phyloP scores from a whole-genome alignment of 257 asterid species.

The Jacaranda copaia region DNA sequence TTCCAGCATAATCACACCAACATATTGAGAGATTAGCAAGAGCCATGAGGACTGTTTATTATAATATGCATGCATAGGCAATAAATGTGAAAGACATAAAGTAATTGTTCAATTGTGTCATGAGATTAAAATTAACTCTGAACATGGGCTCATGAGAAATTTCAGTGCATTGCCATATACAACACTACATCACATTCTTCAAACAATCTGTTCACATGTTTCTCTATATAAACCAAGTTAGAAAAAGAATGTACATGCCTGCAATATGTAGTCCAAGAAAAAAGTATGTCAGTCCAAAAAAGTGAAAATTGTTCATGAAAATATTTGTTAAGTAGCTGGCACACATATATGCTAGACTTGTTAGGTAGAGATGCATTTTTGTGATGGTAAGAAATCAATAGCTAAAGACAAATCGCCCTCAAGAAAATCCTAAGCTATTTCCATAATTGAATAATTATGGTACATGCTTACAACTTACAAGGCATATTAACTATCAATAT shows the following conservation, averaged over 20 bases:
- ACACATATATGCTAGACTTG: not conserved
- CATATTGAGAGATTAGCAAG: not conserved
- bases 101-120: not conserved
- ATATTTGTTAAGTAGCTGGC: not conserved
- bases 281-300: not conserved
- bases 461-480: not conserved
- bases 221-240: not conserved
- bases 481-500: conserved; percentile 6
- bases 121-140: not conserved
- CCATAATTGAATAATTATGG: not conserved
- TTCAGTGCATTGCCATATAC: not conserved
- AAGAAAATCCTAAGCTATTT: conserved; percentile 5
- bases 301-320: not conserved
- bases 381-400: not conserved
- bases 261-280: not conserved
- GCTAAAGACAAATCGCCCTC: not conserved
- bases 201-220: conserved; percentile 2
- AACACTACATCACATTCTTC: conserved; percentile 2
- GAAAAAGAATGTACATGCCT: not conserved
- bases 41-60: not conserved
- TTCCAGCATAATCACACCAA: conserved; percentile 15
- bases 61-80: not conserved
- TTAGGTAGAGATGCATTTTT: not conserved
- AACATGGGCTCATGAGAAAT: not conserved
- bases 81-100: not conserved